Evolutionary conservation across 2,329 filamentous ascomycete species (phyloP).

Genomic region (Verticillium dahliae): DNA sequence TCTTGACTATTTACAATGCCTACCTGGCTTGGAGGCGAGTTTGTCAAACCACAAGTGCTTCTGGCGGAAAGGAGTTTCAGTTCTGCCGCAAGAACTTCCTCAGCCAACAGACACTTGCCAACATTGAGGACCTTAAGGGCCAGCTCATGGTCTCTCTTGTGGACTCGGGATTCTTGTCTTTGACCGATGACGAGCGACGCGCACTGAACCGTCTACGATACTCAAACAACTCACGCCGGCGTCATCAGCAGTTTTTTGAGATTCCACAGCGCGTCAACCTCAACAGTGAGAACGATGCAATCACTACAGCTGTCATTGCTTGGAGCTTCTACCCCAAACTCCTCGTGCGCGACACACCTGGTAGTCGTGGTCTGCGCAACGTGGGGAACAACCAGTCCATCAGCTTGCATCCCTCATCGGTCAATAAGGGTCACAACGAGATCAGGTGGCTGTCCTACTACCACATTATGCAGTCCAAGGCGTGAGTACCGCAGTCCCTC

Average conservation of each 20-base stretch:
- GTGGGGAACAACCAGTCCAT: conserved; percentile 90
- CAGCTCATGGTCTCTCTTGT: conserved; percentile 80
- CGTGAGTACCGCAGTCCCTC: conserved; percentile 40
- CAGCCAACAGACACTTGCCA: conserved; percentile 77
- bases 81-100: conserved; percentile 96
- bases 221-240: conserved; percentile 39
- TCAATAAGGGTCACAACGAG: conserved; percentile 67
- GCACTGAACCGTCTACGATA: conserved; percentile 64
- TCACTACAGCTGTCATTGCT: conserved; percentile 76
- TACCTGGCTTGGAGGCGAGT: conserved; percentile 84
- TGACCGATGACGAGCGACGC: conserved; percentile 67
- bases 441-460: conserved; percentile 89
- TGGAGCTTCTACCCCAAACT: conserved; percentile 97
- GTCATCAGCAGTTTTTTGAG: conserved; percentile 72
- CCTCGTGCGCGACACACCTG: conserved; percentile 65
- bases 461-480: conserved; percentile 89
- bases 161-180: conserved; percentile 74
- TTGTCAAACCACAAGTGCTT: conserved; percentile 55
- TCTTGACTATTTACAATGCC: conserved; percentile 89
- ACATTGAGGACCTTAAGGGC: conserved; percentile 93
- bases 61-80: conserved; percentile 66
- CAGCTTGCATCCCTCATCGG: conserved; percentile 77
- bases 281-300: conserved; percentile 72
- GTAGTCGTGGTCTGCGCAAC: conserved; percentile 76
- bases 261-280: conserved; percentile 68